Base-by-base conservation (phyloP, 352 stramenopile species). In the Elongisporangium undulatum region DNA sequence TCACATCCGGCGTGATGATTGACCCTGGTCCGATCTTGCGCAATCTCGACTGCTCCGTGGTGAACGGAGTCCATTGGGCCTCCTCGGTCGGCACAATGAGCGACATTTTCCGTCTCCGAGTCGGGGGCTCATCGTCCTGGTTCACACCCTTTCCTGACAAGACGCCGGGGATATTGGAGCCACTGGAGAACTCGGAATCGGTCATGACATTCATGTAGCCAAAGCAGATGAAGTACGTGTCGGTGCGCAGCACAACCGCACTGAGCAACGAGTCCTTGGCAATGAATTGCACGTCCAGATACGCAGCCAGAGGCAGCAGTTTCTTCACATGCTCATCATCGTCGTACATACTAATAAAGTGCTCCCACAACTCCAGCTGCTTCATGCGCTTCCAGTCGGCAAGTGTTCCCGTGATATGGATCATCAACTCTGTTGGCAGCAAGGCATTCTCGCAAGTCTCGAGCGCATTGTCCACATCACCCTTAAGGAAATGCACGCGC, bases 161-260 rank as follows among this genome's bases (percentile, higher is more conserved):
- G 29, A 91, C 59, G 13, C 82, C 82, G n/a, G 82, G 82, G 10
- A 91, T 84, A 26, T 80, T 85, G 53, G 62, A 59, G 17, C 67
- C 71, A 45, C 69, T 78, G 4, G 77, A 82, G 54, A 89, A 89
- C 51, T 91, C 79, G 3, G 77, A 85, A 55, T 87, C 75, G 39
- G 72, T 73, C 56, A 92, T 73, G 53, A 92, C 80, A 64, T 89
- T 85, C 64, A 92, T 77, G 58, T 79, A 79, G 20, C 82, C 82
- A 48, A 82, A 84, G 59, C 82, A 92, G 29, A 92, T 82, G 38
- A 92, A 92, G 55, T 87, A 92, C 55, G 78, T 92, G 55, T 89
- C 76, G 13, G 71, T 70, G 3, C 76, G 64, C 8, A 85, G 51
- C 26, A 69, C 69, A 17, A 70, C 60, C 12, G 66, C 62, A 15